phyloP scores from a whole-genome alignment of 495 filamentous ascomycete genomes.

The Talaromyces adpressus region DNA sequence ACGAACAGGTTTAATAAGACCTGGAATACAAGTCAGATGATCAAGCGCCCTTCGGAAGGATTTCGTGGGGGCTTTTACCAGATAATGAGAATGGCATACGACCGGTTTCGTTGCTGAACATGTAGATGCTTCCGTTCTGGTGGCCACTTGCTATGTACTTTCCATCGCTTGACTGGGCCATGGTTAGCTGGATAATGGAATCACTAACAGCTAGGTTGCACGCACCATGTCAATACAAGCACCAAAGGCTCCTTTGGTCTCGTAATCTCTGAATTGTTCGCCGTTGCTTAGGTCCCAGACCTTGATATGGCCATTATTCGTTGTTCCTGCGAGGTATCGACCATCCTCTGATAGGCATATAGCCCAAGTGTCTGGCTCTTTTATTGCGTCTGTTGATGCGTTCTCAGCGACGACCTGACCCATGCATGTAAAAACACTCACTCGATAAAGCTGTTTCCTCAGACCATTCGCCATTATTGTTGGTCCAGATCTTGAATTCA shows the following conservation, averaged over 20 bases:
- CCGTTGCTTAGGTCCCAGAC: conserved; percentile 69
- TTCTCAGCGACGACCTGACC: not conserved
- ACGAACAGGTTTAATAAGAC: conserved; percentile 78
- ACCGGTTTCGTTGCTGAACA: conserved; percentile 87
- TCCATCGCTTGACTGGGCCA: conserved; percentile 59
- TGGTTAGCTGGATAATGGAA: not conserved
- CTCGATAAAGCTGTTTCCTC: conserved; percentile 42
- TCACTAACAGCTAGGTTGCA: conserved; percentile 10
- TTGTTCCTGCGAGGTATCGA: conserved; percentile 71
- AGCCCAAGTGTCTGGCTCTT: conserved; percentile 69
- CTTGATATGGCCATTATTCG: conserved; percentile 76
- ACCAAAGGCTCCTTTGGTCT: conserved; percentile 87
- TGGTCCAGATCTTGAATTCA: conserved; percentile 72
- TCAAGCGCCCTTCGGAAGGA: not conserved
- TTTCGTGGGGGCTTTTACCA: conserved; percentile 41
- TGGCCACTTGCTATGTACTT: conserved; percentile 85
- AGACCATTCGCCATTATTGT: conserved; percentile 46
- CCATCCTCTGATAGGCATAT: conserved; percentile 77
- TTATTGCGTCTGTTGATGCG: conserved; percentile 17
- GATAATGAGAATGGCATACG: conserved; percentile 80
- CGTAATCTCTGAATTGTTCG: conserved; percentile 66
- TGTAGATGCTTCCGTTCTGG: conserved; percentile 86
- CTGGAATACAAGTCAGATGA: conserved; percentile 30
- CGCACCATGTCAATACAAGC: conserved; percentile 75
- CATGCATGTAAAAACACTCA: conserved; percentile 15